Conservation (phyloP, 176 grass and related monocot species). For the Neostapfia colusana region DNA sequence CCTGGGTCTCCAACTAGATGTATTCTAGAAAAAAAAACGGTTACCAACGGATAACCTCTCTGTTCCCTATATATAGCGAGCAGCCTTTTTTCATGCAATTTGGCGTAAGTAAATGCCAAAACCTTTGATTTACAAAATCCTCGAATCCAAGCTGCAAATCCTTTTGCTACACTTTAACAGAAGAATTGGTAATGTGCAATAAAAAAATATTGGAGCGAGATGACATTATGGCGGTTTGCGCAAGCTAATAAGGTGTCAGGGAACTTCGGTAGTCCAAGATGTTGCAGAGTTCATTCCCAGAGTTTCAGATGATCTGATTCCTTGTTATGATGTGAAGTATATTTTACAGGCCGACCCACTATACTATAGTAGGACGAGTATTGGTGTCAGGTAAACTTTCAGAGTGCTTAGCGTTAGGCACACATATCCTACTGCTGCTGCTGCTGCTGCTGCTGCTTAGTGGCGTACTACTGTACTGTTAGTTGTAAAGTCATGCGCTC, state of each 20-base stretch:
- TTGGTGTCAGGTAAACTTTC: constrained; percentile 39
- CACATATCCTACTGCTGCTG: constrained; percentile 19
- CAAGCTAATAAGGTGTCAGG: constrained; percentile 22
- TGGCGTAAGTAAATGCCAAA: background rate
- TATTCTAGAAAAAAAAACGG: background rate
- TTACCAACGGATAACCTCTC: constrained; percentile 27
- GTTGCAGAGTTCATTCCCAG: background rate
- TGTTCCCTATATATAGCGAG: background rate
- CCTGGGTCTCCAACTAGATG: constrained; percentile 16
- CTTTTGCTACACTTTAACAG: constrained; percentile 13
- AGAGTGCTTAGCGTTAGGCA: constrained; percentile 39
- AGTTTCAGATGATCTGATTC: constrained; percentile 32
- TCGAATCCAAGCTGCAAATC: constrained; percentile 34
- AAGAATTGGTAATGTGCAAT: background rate
- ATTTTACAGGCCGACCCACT: constrained; percentile 11
- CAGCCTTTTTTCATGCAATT: background rate
- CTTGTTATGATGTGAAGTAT: constrained; percentile 5
- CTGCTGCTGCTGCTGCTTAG: constrained; percentile 24
- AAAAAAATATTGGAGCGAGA: constrained; percentile 1
- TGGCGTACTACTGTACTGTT: constrained; percentile 46
- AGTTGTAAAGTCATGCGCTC: constrained; percentile 45
- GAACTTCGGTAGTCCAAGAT: background rate
- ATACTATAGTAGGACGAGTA: constrained; percentile 3
- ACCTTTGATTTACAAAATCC: background rate
- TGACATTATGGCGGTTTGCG: background rate